Conservation (phyloP, 345 rosid species). For the Euphorbia peplus region DNA sequence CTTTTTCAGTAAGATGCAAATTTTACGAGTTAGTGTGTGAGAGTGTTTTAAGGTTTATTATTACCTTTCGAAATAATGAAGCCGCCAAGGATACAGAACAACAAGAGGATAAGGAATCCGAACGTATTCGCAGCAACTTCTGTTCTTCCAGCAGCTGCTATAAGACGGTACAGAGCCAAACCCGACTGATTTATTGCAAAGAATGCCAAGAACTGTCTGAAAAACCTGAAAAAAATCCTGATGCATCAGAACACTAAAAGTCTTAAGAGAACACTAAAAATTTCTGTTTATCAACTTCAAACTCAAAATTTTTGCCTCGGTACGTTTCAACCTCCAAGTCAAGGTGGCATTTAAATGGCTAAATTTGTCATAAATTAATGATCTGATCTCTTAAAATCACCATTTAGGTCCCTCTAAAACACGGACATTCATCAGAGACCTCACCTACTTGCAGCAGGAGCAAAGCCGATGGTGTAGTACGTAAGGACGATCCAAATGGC, state of each 20-base stretch:
- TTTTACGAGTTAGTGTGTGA: not conserved
- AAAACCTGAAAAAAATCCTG: slow-evolving; percentile 14
- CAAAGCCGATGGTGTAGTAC: slow-evolving; percentile 24
- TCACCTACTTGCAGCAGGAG: slow-evolving; percentile 25
- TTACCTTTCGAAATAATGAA: slow-evolving; percentile 20
- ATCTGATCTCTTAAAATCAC: too few relatives aligned
- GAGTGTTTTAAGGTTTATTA: not conserved
- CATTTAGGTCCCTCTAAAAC: too few relatives aligned
- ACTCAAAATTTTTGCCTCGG: too few relatives aligned
- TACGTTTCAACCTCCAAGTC: too few relatives aligned
- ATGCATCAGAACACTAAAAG: too few relatives aligned
- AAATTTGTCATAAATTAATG: too few relatives aligned
- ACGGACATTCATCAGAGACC: too few relatives aligned
- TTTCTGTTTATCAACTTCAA: too few relatives aligned
- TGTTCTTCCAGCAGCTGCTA: slow-evolving; percentile 24
- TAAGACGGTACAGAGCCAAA: slow-evolving; percentile 22
- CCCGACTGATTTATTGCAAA: slow-evolving; percentile 21
- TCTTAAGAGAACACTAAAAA: too few relatives aligned
- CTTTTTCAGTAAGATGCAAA: not conserved
- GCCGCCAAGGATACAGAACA: slow-evolving; percentile 24
- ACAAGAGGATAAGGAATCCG: slow-evolving; percentile 19
- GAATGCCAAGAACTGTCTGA: slow-evolving; percentile 23
- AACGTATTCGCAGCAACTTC: slow-evolving; percentile 19
- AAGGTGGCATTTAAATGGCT: too few relatives aligned
- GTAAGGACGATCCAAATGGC: slow-evolving; percentile 19